phyloP scores from a whole-genome alignment of 83 land plant species.

The Thuja plicata region DNA sequence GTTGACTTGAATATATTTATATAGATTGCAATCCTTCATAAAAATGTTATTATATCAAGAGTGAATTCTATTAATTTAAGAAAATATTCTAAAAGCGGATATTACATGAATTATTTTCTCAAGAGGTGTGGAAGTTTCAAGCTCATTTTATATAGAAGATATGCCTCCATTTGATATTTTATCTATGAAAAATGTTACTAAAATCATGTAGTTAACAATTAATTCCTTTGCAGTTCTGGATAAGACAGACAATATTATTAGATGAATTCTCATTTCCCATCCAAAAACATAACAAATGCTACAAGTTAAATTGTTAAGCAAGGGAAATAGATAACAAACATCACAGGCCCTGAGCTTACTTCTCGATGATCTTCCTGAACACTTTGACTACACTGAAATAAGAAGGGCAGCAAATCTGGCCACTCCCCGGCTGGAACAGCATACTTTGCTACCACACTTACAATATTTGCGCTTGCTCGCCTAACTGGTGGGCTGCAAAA shows the following conservation, averaged over 20 bases:
- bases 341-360: slow-evolving; percentile 32
- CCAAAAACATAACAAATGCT: background rate
- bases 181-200: background rate
- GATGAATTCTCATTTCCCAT: background rate
- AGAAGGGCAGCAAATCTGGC: slow-evolving; percentile 91
- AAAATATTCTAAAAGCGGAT: too few species aligned
- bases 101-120: background rate
- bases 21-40: too few species aligned
- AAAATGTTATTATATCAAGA: too few species aligned
- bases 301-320: background rate
- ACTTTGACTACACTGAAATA: slow-evolving; percentile 97
- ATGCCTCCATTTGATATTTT: too few species aligned
- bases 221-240: background rate
- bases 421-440: slow-evolving; percentile 96
- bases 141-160: background rate
- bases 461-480: slow-evolving; percentile 94
- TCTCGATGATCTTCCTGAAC: slow-evolving; percentile 95
- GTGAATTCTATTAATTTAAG: too few species aligned
- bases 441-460: slow-evolving; percentile 92
- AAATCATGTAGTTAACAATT: background rate
- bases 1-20: too few species aligned
- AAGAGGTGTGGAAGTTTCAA: background rate
- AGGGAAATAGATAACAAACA: background rate
- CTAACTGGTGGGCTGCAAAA: slow-evolving; percentile 79
- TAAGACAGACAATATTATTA: background rate